These are phyloP conservation scores for Leccinum subgranulosum DNA, from an alignment of 768 basidiomycete species.

Conservation along the genomic window DNA sequence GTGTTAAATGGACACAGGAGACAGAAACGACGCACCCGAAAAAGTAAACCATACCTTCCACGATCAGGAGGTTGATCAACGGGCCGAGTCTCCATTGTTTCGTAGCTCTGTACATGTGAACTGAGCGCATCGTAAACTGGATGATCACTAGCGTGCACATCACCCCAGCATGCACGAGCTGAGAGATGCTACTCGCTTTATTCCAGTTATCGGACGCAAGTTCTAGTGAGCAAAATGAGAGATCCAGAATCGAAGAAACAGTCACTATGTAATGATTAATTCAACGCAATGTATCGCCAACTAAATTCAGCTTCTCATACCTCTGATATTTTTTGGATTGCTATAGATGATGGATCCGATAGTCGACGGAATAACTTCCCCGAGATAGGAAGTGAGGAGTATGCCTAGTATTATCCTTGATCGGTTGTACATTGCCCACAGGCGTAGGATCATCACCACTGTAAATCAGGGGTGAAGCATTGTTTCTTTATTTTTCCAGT, in stretches of 20 bases:
- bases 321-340: no score
- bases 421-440: no score
- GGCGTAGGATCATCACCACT: no score
- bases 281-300: not conserved
- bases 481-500: not conserved
- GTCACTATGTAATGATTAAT: not conserved
- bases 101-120: not conserved
- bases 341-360: no score
- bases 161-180: not conserved
- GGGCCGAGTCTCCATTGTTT: not conserved
- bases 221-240: not conserved
- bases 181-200: not conserved
- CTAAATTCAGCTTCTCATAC: not conserved
- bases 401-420: no score
- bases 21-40: not conserved
- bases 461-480: no score
- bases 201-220: not conserved
- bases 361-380: no score
- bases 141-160: not conserved
- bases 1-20: not conserved
- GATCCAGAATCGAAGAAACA: not conserved
- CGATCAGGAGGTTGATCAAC: not conserved
- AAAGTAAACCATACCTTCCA: not conserved
- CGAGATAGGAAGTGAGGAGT: no score
- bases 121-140: not conserved